Evolutionary conservation across 2,329 filamentous ascomycete genomes (phyloP).

Genomic region (Colletotrichum karsti): DNA sequence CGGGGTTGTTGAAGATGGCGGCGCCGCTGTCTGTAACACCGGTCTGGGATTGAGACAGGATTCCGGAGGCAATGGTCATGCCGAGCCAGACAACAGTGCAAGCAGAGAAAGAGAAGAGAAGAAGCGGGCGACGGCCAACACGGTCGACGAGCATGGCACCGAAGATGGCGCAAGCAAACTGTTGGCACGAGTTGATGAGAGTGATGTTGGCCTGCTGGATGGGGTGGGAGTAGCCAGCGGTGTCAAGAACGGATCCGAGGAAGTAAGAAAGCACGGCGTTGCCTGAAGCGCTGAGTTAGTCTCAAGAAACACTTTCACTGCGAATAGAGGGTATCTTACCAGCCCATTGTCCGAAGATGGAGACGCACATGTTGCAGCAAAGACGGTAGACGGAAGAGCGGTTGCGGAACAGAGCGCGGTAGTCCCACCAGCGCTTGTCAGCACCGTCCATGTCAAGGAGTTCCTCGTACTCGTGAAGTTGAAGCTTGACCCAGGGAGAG

Average conservation of each 20-base stretch:
- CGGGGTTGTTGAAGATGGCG: slow-evolving; percentile 39
- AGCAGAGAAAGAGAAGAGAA: slow-evolving; percentile 57
- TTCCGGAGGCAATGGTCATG: slow-evolving; percentile 55
- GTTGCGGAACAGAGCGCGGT: slow-evolving; percentile 51
- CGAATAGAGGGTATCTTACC: slow-evolving; percentile 33
- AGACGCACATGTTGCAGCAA: slow-evolving; percentile 49
- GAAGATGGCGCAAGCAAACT: slow-evolving; percentile 56
- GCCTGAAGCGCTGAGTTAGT: not conserved
- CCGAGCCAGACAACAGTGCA: slow-evolving; percentile 59
- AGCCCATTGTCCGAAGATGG: slow-evolving; percentile 56
- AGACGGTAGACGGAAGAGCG: slow-evolving; percentile 52
- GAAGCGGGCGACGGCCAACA: slow-evolving; percentile 60
- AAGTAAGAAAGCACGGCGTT: slow-evolving; percentile 36
- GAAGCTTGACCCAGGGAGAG: slow-evolving; percentile 53
- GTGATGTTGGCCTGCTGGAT: slow-evolving; percentile 56
- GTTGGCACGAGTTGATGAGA: slow-evolving; percentile 59
- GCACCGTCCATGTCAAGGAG: slow-evolving; percentile 50
- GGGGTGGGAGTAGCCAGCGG: slow-evolving; percentile 54
- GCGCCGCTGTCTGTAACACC: slow-evolving; percentile 37
- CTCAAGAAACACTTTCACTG: not conserved
- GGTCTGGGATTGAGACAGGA: slow-evolving; percentile 41
- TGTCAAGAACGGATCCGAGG: slow-evolving; percentile 55
- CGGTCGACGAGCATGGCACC: slow-evolving; percentile 59
- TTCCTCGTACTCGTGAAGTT: slow-evolving; percentile 53
- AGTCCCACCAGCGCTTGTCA: slow-evolving; percentile 59